These are phyloP conservation scores for Penicillium fimorum DNA, from an alignment of 495 filamentous ascomycete species.

Conservation along the genomic window DNA sequence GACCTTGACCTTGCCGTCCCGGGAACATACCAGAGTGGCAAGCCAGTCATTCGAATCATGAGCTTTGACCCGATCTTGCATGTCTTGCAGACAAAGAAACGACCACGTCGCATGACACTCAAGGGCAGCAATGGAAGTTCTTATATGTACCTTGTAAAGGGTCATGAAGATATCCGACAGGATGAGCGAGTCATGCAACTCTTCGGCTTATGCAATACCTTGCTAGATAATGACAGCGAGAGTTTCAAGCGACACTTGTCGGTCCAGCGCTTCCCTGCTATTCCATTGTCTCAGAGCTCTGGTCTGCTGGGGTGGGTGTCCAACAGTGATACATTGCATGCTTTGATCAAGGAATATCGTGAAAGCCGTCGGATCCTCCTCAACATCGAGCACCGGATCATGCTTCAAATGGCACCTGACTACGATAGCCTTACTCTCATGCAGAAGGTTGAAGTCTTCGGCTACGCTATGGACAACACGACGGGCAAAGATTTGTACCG, in stretches of 20 bases:
- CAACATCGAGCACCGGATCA: slow-evolving; percentile 98
- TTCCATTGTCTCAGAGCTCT: slow-evolving; percentile 92
- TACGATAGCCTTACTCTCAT: slow-evolving; percentile 98
- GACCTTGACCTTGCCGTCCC: slow-evolving; percentile 90
- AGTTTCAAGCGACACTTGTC: slow-evolving; percentile 95
- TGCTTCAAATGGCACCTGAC: slow-evolving; percentile 99
- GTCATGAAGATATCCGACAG: slow-evolving; percentile 97
- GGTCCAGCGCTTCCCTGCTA: slow-evolving; percentile 91
- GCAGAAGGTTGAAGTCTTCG: slow-evolving; percentile 99
- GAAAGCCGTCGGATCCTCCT: slow-evolving; percentile 95
- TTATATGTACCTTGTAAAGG: slow-evolving; percentile 89
- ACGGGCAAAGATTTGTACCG: slow-evolving; percentile 98
- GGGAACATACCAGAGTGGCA: slow-evolving; percentile 87
- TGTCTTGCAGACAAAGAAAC: slow-evolving; percentile 96
- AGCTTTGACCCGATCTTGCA: slow-evolving; percentile 84
- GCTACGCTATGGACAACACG: slow-evolving; percentile 97
- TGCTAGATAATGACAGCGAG: slow-evolving; percentile 87
- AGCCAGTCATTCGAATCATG: slow-evolving; percentile 79
- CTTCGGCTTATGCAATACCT: slow-evolving; percentile 92
- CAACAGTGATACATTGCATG: slow-evolving; percentile 94
- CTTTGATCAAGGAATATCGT: slow-evolving; percentile 94
- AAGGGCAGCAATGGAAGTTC: slow-evolving; percentile 81
- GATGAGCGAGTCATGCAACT: slow-evolving; percentile 99
- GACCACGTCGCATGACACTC: slow-evolving; percentile 83
- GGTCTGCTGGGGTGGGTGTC: slow-evolving; percentile 96